Evolutionary conservation across 1,284 basidiomycete genomes (phyloP), one percentile per base, ranked within the genome.

Genomic region (Austroboletus niveus): DNA sequence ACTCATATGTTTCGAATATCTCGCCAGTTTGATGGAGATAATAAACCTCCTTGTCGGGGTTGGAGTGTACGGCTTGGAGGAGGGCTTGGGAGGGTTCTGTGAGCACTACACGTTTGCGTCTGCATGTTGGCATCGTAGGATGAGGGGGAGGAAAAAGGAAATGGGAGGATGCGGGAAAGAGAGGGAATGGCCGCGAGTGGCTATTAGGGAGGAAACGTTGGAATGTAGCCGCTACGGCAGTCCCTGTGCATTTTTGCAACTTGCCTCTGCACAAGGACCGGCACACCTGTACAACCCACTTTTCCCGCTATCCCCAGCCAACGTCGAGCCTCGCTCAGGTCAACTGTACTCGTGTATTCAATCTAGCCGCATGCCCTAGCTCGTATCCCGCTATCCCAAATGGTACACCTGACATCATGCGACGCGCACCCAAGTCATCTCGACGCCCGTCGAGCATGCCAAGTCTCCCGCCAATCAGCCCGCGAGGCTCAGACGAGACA

Each of bases 1-100:
- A 95, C 93, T 96, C 93, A 68, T 96, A 97, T 64, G 86, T 86
- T 58, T 92, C 85, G 69, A 98, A 98, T 69, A 97, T 89, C 80
- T 98, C 94, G 62, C 94, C 94, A 5, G 94, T 97, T 71, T 92
- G 85, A 55, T 84, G 76, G 65, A 98, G 85, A 75, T 91, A 94
- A 75, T 85, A 97, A 69, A 94, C 92, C 64, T 89, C 84, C 66
- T 77, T 85, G 70, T 78, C 75, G 44, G 81, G 80, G 73, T 85
- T 80, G 45, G 79, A 71, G 70, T 81, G 77, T 60, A 78, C 77
- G 53, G 80, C 78, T 56, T 81, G 78, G 57, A 88, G 76, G 69
- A 88, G 83, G 62, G 76, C 74, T 52, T 79, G 79, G 58, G 85
- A 84, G 62, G 87, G 87, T 68, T 91, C 84, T 61, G 84, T 87